Base-by-base conservation (phyloP, 805 yeast genomes). In the Sugiyamaella boreocaroliniensis region DNA sequence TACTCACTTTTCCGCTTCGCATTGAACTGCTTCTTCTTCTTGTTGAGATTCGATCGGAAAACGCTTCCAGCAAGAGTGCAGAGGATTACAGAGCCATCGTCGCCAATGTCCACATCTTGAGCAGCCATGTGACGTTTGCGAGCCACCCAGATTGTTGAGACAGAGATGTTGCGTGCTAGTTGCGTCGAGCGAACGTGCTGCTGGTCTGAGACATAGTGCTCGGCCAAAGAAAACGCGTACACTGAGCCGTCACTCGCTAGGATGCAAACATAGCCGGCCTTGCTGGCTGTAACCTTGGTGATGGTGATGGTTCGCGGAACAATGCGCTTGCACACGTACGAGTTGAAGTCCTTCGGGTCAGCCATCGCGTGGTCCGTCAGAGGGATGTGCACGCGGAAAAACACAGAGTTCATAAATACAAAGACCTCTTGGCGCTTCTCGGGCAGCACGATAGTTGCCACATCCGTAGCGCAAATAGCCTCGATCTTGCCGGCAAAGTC, bases 41-140 rank as follows among this genome's bases (percentile, higher is more conserved):
- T 53, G 14, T 44, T 64, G 57, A 51, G 63, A 55, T 5, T 69
- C 12, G 47, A 42, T 22, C 47, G 26, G 76, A 58, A 88, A 0
- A 79, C 86, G 19, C 83, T 76, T 0, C 97, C 97, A 47, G 81
- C 80, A 18, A 72, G 66, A 0, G 93, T 84, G 56, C 85, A 78
- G 1, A 90, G 64, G 1, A 89, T 71, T 1, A 87, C 65, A 0
- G 86, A 80, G 0, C 95, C 95, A 61, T 83, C 86, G 15, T 68
- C 71, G 1, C 85, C 78, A 44, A 83, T 74, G 61, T 83, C 92
- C 32, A 86, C 76, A 67, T 88, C 95, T 3, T 70, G 71, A 47
- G 80, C 88, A 51, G 71, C 73, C 75, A 80, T 69, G 58, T 79
- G 82, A 10, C 68, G 64, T 48, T 78, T 79, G 16, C 63, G 52